Evolutionary conservation across 1,284 basidiomycete species (phyloP), one percentile per base, ranked within the genome.

Genomic region (Ceratobasidium sp.): DNA sequence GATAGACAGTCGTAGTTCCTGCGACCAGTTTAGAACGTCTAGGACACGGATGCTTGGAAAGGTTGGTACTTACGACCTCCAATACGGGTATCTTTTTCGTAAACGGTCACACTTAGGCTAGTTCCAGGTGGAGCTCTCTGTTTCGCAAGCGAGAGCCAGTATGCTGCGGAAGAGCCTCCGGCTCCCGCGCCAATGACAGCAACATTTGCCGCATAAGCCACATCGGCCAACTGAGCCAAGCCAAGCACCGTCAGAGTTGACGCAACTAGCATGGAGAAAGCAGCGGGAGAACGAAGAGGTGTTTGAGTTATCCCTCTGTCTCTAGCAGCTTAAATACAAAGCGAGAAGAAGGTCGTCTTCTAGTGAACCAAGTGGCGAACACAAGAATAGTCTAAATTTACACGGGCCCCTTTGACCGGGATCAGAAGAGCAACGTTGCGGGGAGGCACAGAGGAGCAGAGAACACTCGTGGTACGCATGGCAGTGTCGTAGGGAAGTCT

Each of bases 1-100:
- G 96, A 81, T 93, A 88, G 0, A 96, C 91, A 13, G 89, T 87
- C 5, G 91, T 95, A 83, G 90, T 93, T 69, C 94, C 94, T 94
- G 66, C 44, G 33, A 42, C 40, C 23, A 15, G 57, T 20, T 65
- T 23, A 61, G 26, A 38, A 50, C 26, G 17, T 26, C 33, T 15
- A 10, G 13, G n/a, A 56, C 6, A 42, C n/a, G 52, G 33, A 33
- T 1, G 7, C 13, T 33, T 17, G 10, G 40, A 64, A 42, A 13
- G 17, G 28, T 17, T 28, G 17, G 33, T 48, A 92, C 92, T 88
- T 85, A 93, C 96, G 88, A 78, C 96, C 96, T 59, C 96, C 96
- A 80, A 97, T 87, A 81, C 94, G 93, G 23, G 86, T 86, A 66
- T 88, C 88, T 80, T 89, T 89, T 81, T 98, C 96, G 83, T 92